Base-by-base conservation (phyloP, 257 asterid genomes). In the Fraxinus anomala region DNA sequence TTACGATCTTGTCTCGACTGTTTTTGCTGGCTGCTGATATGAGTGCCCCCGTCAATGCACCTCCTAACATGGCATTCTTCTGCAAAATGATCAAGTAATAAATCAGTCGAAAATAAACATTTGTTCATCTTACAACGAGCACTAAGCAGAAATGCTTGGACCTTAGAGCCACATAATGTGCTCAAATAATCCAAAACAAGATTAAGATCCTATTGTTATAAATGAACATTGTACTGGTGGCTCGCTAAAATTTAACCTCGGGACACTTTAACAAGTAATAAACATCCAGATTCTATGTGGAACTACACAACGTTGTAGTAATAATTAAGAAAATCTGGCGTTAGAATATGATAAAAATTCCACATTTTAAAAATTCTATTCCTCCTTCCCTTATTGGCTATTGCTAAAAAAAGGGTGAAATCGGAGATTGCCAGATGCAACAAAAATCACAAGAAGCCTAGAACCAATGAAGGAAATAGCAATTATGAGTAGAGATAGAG, bases 31-130 rank as follows among this genome's bases (percentile, higher is more conserved):
- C 94, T 4, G 88, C 90, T 0, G 98, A 94, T 67, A 89, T 9
- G 21, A 89, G 0, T 44, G 91, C 97, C 61, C 98, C 97, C 0
- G 97, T 86, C 83, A 91, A 69, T 63, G 94, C 96, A 34, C 97
- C 97, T 4, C 96, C 91, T 13, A 92, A 61, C 92, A 84, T 83
- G 11, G 96, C 94, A 76, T 92, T 91, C 85, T 91, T 92, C 97
- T 92, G 91, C 89, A 84, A 70, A n/a, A 59, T 71, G 2, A 34
- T 30, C 28, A 10, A 76, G 39, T 3, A 76, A 74, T 14, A 63
- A 65, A 65, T 14, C 24, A 24, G 74, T 37, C 1, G 13, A 39
- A 8, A 51, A 5, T 19, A 6, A 73, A 74, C 31, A n/a, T 26
- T 54, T 17, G 12, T 54, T 54, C 12, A 19, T n/a, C 65, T 54